Conservation (phyloP, 768 basidiomycete species). For the Leccinum rimulosum region DNA sequence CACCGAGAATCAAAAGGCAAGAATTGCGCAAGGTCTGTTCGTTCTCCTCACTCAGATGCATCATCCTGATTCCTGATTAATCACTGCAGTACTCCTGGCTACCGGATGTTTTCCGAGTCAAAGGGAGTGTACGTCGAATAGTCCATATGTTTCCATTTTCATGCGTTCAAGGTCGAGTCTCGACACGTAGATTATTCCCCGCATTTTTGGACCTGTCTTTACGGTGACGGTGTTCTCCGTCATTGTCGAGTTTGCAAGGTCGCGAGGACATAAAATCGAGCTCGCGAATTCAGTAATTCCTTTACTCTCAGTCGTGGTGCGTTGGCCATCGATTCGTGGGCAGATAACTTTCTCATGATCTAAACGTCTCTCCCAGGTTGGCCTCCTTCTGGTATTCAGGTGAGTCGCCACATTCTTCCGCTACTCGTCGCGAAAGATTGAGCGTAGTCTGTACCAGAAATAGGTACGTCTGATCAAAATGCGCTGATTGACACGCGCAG, state of each 20-base stretch:
- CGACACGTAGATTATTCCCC: conserved; percentile 54
- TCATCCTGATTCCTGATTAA: background rate
- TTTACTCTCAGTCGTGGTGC: conserved; percentile 83
- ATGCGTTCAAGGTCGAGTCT: conserved; percentile 5
- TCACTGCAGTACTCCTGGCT: conserved; percentile 76
- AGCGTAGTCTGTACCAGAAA: conserved; percentile 44
- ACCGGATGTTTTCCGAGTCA: conserved; percentile 79
- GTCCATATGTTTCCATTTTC: background rate
- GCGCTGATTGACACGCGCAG: background rate
- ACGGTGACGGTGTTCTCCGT: conserved; percentile 78
- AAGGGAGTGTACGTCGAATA: conserved; percentile 66
- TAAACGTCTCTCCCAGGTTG: conserved; percentile 51
- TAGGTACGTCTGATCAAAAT: conserved; percentile 41
- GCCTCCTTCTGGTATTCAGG: conserved; percentile 87
- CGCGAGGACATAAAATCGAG: conserved; percentile 54
- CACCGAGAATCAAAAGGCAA: conserved; percentile 48
- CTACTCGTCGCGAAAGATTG: background rate
- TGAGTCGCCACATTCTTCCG: conserved; percentile 27
- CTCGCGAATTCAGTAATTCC: conserved; percentile 86
- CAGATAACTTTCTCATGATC: background rate
- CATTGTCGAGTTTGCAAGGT: conserved; percentile 56
- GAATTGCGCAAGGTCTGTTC: conserved; percentile 48
- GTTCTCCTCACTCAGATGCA: background rate
- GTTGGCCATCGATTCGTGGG: conserved; percentile 25
- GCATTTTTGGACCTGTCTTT: conserved; percentile 77